Conservation (phyloP, 2,329 filamentous ascomycete species). For the Hypocrella siamensis region DNA sequence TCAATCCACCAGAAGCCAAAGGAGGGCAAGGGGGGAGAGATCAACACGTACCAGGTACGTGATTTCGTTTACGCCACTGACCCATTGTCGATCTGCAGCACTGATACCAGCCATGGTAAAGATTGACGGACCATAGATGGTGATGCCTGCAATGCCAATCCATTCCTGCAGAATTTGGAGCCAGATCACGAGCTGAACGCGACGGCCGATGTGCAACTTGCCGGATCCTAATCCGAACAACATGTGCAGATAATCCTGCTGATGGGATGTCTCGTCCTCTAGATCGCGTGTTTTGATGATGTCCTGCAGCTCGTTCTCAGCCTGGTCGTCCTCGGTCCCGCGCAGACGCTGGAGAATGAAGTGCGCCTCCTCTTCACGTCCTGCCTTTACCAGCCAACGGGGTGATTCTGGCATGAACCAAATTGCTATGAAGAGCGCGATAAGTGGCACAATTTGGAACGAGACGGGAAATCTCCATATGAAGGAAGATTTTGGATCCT, state of each 20-base stretch:
- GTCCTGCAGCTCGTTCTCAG: conserved; percentile 51
- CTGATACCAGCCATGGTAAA: conserved; percentile 54
- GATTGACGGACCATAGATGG: conserved; percentile 41
- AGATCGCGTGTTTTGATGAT: conserved; percentile 47
- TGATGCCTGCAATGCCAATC: conserved; percentile 55
- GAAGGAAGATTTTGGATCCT: conserved; percentile 39
- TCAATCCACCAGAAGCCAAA: not conserved
- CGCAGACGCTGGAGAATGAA: conserved; percentile 50
- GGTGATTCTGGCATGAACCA: conserved; percentile 59
- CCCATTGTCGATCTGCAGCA: conserved; percentile 45
- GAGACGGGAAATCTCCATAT: conserved; percentile 55
- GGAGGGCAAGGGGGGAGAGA: not conserved
- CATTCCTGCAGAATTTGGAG: conserved; percentile 57
- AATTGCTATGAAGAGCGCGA: conserved; percentile 37
- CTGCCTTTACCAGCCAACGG: conserved; percentile 50
- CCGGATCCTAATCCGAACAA: conserved; percentile 49
- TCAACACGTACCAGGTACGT: conserved; percentile 25
- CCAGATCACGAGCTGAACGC: conserved; percentile 57
- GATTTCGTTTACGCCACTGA: conserved; percentile 37
- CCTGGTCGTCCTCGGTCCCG: conserved; percentile 36
- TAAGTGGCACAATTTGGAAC: conserved; percentile 51
- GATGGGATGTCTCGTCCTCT: conserved; percentile 42
- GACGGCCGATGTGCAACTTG: conserved; percentile 48
- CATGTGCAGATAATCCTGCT: conserved; percentile 49
- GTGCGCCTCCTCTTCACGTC: conserved; percentile 49